Percentiles rank a stretch among this genome's conserved stretches.
Evolutionary conservation across 768 basidiomycete species (phyloP).

Genomic region (Leccinum uliginosum): DNA sequence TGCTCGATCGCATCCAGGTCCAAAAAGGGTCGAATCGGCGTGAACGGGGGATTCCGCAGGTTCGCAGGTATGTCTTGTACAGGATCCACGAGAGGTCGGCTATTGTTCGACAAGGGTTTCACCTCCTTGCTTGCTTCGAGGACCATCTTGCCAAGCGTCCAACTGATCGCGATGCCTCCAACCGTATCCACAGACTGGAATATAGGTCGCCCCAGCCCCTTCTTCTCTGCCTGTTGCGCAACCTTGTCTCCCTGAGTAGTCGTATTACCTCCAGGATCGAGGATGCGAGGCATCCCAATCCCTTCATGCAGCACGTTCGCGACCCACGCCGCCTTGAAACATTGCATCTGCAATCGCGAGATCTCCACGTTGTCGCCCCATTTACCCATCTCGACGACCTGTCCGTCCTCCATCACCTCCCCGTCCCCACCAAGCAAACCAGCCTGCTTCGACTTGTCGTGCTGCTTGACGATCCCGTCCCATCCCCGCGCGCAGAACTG

Average conservation of each 20-base stretch:
- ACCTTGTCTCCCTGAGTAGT: constrained; percentile 70
- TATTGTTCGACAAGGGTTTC: constrained; percentile 40
- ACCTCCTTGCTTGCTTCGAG: constrained; percentile 92
- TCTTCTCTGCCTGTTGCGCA: constrained; percentile 69
- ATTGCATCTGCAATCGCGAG: constrained; percentile 90
- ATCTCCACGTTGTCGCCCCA: constrained; percentile 78
- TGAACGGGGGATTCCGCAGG: constrained; percentile 44
- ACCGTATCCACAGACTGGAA: constrained; percentile 95
- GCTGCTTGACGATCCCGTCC: constrained; percentile 66
- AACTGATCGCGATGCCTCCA: constrained; percentile 88
- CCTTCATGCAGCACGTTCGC: constrained; percentile 95
- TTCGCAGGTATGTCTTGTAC: constrained; percentile 59
- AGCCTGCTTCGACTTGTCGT: constrained; percentile 49
- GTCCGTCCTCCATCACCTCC: constrained; percentile 55
- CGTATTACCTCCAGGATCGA: constrained; percentile 78
- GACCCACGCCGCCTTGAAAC: constrained; percentile 99
- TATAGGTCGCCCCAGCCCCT: constrained; percentile 76
- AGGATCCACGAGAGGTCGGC: constrained; percentile 66
- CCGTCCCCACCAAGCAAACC: constrained; percentile 56
- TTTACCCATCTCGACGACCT: constrained; percentile 57
- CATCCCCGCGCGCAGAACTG: constrained; percentile 81
- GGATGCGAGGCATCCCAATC: constrained; percentile 87
- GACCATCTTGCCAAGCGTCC: constrained; percentile 99
- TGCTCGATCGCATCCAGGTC: constrained; percentile 60
- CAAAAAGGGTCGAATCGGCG: constrained; percentile 61